A percentile compares a stretch with the other conserved stretches of the same genome.
Conservation (phyloP, 169 alveolate species). For the Sarcocystis neurona region DNA sequence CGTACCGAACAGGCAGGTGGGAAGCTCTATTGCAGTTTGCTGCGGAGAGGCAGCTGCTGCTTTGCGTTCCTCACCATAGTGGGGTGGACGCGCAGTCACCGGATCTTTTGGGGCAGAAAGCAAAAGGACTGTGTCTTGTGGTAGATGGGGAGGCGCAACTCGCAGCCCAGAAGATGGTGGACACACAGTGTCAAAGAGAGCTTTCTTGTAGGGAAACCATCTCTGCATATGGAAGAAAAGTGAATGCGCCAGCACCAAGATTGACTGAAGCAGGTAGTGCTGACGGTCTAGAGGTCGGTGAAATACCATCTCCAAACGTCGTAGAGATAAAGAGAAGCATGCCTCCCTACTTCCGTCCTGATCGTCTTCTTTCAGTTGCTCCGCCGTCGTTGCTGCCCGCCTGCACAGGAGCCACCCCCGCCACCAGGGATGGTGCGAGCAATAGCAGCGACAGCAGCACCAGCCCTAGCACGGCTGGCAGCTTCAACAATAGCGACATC, state of each 20-base stretch:
- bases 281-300: neutral
- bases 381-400: neutral
- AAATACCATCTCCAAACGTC: neutral
- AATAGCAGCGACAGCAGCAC: no score
- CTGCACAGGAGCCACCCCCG: neutral
- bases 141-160: slow-evolving; percentile 23
- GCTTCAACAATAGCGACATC: no score
- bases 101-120: neutral
- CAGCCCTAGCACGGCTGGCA: no score
- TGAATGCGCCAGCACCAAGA: neutral
- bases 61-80: slow-evolving; percentile 52
- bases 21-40: slow-evolving; percentile 43
- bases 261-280: neutral
- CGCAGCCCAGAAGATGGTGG: neutral
- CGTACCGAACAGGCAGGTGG: slow-evolving; percentile 48
- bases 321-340: neutral
- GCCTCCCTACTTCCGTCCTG: neutral
- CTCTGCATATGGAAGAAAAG: no score
- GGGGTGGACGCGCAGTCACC: slow-evolving; percentile 28
- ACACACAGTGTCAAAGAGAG: no score
- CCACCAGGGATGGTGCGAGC: no score
- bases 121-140: slow-evolving; percentile 52
- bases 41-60: neutral
- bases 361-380: neutral
- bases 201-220: no score